Conservation (phyloP, 495 filamentous ascomycete species). For the Letharia lupina region DNA sequence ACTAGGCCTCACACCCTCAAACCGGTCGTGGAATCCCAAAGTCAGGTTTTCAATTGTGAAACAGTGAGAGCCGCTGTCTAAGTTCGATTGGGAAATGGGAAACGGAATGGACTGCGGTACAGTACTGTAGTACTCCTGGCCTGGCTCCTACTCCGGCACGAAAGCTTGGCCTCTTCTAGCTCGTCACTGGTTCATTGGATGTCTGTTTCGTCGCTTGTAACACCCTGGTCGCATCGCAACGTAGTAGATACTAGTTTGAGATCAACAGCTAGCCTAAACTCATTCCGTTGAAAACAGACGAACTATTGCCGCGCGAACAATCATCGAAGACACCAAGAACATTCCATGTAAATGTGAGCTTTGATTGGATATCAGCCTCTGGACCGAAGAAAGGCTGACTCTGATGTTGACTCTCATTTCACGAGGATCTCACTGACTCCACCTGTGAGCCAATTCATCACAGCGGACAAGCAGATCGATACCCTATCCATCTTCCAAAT, state of each 20-base stretch:
- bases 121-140: neutral
- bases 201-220: slow-evolving; percentile 21
- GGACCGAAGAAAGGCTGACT: neutral
- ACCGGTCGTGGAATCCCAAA: neutral
- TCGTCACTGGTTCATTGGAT: slow-evolving; percentile 2
- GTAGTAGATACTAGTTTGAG: neutral
- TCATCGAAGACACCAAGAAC: slow-evolving; percentile 21
- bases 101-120: neutral
- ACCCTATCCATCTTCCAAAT: neutral
- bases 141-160: neutral
- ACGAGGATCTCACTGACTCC: neutral
- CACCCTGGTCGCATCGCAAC: slow-evolving; percentile 4
- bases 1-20: neutral
- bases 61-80: slow-evolving; percentile 20
- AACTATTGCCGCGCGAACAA: slow-evolving; percentile 25
- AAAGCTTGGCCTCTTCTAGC: slow-evolving; percentile 23
- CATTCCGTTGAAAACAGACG: neutral
- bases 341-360: slow-evolving; percentile 7
- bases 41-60: neutral
- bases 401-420: neutral
- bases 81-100: neutral
- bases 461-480: neutral
- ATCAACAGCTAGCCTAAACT: slow-evolving; percentile 15
- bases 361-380: neutral
- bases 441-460: neutral